Conservation (phyloP, 1,139 yeast species). For the Nakaseomyces kungkrabaensis region DNA sequence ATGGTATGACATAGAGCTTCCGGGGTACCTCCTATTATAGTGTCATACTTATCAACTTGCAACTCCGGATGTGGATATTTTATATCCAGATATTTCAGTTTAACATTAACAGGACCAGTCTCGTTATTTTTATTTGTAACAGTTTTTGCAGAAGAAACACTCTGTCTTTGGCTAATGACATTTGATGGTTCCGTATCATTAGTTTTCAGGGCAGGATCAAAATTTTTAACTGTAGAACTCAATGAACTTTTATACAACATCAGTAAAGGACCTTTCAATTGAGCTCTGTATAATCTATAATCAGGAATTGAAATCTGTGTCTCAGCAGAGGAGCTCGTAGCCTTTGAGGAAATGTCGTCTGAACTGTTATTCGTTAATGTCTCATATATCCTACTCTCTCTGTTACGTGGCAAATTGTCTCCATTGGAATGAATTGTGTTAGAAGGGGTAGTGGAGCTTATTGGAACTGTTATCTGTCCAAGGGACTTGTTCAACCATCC, state of each 20-base stretch:
- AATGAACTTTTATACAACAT: constrained; percentile 47
- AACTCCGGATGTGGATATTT: constrained; percentile 63
- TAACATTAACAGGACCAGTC: constrained; percentile 9
- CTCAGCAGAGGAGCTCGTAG: constrained; percentile 6
- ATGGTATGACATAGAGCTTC: constrained; percentile 71
- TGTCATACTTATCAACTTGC: constrained; percentile 40
- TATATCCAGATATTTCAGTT: constrained; percentile 32
- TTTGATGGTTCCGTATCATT: background rate
- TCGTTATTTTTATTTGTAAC: constrained; percentile 1
- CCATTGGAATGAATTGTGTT: constrained; percentile 7
- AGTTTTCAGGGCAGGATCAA: constrained; percentile 17
- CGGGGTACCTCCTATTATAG: constrained; percentile 43
- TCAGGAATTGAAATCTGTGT: constrained; percentile 20
- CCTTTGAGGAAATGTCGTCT: constrained; percentile 3
- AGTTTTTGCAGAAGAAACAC: background rate
- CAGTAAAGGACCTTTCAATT: constrained; percentile 53
- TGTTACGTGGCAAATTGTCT: constrained; percentile 15
- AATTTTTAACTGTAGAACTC: constrained; percentile 39
- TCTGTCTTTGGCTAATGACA: background rate
- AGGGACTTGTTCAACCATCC: constrained; percentile 41
- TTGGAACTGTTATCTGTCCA: constrained; percentile 24
- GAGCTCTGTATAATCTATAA: constrained; percentile 45
- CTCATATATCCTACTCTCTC: constrained; percentile 21
- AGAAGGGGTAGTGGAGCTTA: background rate
- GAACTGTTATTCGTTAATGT: background rate